phyloP scores from a whole-genome alignment of 352 stramenopile genomes.

The Globisporangium lucens region DNA sequence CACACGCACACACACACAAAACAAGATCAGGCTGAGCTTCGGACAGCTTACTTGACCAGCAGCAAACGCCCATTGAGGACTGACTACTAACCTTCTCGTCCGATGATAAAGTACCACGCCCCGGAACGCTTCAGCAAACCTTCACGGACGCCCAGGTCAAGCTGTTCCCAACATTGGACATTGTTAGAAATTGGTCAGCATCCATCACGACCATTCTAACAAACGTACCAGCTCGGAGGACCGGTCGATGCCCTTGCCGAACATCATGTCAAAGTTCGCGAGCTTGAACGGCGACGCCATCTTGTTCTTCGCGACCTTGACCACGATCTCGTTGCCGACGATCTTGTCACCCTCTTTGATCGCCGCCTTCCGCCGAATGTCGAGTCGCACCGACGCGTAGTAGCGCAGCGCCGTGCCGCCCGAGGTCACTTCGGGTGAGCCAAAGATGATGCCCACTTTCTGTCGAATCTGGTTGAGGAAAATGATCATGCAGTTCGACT shows the following conservation, averaged over 20 bases:
- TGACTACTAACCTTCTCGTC: constrained; percentile 43
- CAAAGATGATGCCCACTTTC: constrained; percentile 98
- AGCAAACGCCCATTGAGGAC: not conserved
- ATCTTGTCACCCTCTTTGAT: constrained; percentile 91
- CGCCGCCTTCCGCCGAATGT: constrained; percentile 93
- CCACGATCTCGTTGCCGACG: constrained; percentile 95
- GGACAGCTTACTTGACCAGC: not conserved
- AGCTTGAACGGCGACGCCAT: constrained; percentile 95
- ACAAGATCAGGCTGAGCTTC: not conserved
- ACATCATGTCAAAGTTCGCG: constrained; percentile 97
- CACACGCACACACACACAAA: not conserved
- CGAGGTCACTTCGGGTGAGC: constrained; percentile 96
- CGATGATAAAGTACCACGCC: constrained; percentile 73
- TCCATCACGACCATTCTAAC: not conserved
- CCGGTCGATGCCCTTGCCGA: constrained; percentile 94
- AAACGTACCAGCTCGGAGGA: constrained; percentile 68
- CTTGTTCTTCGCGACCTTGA: constrained; percentile 99
- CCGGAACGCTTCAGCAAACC: constrained; percentile 76
- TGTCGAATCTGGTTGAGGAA: constrained; percentile 99
- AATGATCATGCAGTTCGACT: constrained; percentile 96
- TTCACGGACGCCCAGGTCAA: constrained; percentile 73
- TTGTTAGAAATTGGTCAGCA: not conserved
- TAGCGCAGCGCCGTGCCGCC: constrained; percentile 86
- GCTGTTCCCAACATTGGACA: constrained; percentile 19
- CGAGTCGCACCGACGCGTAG: constrained; percentile 91